phyloP scores from a whole-genome alignment of 768 basidiomycete genomes.

The Suillus bovinus region DNA sequence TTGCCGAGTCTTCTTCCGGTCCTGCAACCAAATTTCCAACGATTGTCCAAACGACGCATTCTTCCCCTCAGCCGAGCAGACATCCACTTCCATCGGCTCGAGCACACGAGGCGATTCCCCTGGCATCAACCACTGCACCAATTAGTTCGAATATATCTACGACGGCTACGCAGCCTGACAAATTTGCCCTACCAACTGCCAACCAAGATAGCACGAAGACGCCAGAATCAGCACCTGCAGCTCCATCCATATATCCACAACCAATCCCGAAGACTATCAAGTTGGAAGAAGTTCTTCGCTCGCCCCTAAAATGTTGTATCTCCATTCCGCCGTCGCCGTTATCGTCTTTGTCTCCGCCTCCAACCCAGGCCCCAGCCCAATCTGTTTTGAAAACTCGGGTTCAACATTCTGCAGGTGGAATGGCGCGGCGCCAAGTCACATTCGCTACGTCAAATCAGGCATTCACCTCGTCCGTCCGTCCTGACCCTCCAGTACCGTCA shows the following conservation, averaged over 20 bases:
- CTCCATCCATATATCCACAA: background rate
- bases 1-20: background rate
- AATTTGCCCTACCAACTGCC: background rate
- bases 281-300: constrained; percentile 17
- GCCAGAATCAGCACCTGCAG: background rate
- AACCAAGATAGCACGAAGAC: background rate
- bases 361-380: background rate
- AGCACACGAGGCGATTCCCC: background rate
- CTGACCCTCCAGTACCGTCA: background rate
- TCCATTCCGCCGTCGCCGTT: constrained; percentile 21
- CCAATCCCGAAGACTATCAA: constrained; percentile 17
- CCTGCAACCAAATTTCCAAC: background rate
- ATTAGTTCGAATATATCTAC: background rate
- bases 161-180: background rate
- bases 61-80: background rate
- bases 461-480: background rate
- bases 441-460: background rate
- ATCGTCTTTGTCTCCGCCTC: constrained; percentile 12
- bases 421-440: background rate
- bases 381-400: background rate
- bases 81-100: background rate
- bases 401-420: background rate
- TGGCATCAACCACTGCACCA: background rate
- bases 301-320: constrained; percentile 10
- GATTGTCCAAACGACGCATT: background rate